Evolutionary conservation across 2,329 filamentous ascomycete species (phyloP), one percentile per base, ranked within the genome.

Genomic region (Diaporthe caulivora): DNA sequence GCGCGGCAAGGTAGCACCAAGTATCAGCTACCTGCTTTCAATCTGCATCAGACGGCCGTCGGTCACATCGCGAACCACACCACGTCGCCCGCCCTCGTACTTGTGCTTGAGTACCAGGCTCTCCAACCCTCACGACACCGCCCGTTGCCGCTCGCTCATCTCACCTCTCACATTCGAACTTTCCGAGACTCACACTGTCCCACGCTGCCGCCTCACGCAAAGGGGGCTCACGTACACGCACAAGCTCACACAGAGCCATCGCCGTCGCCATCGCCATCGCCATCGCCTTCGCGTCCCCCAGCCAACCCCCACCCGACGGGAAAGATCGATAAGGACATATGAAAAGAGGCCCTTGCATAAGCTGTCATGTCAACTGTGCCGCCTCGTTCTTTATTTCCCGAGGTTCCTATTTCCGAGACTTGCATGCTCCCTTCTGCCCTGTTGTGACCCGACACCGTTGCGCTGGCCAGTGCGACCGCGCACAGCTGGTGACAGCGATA

Each of bases 1-100:
- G 37, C 11, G 37, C 37, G 7, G 7, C 37, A 40, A 5, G 34
- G 42, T 49, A 24, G 54, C 37, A 62, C 42, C 13, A 42, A n/a
- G 44, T 71, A 8, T 26, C 31, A 58, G 44, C 65, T 51, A 70
- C 68, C 54, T 55, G 68, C 47, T 29, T 31, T 65, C 37, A 65
- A 65, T 51, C 44, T 51, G 31, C 21, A 37, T 29, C 26, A 51
- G 62, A 26, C 37, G 7, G 21, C 29, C 49, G 7, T 7, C 29
- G n/a, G 5, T 13, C 44, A 51, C 44, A 51, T 21, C 44, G 37
- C 26, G 42, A n/a, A 51, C 18, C 42, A 51, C 26, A 37, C n/a
- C 31, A 7, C 5, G 11, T 17, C 58, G 47, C 10, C 58, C 17
- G 15, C 58, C 11, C 26, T 10, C 42, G 17, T n/a, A 24, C 11